A percentile compares a stretch with the other conserved stretches of the same genome.
Conservation (phyloP, 1,284 basidiomycete species). For the Mycosarcoma mackinlayi region DNA sequence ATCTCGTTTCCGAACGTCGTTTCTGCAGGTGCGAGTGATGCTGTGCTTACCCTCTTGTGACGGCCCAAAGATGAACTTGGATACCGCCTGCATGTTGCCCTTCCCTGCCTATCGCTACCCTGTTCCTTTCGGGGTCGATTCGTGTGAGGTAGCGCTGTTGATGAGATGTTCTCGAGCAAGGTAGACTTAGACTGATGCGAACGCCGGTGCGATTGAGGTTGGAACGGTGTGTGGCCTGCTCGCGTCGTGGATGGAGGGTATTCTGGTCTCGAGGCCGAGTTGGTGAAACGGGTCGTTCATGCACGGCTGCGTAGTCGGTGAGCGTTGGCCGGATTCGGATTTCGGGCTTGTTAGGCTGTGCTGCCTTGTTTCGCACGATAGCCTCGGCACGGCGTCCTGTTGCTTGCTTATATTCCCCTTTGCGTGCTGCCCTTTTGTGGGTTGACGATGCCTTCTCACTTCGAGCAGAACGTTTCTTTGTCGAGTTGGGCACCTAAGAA, state of each 20-base stretch:
- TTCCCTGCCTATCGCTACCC: not conserved
- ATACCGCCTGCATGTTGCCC: conserved; percentile 80
- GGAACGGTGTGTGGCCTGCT: too few relatives aligned
- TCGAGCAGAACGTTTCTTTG: too few relatives aligned
- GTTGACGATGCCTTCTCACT: too few relatives aligned
- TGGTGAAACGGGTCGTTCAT: conserved; percentile 16
- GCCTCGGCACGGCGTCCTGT: too few relatives aligned
- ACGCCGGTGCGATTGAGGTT: too few relatives aligned
- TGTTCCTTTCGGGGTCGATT: not conserved
- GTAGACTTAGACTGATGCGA: too few relatives aligned
- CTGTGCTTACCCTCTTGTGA: conserved; percentile 83
- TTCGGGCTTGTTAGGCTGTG: conserved; percentile 8
- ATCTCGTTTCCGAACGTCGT: too few relatives aligned
- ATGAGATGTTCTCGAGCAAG: not conserved
- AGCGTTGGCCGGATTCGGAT: conserved; percentile 29
- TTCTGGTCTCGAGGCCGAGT: conserved; percentile 22
- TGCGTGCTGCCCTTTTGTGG: not conserved
- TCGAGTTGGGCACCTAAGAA: too few relatives aligned
- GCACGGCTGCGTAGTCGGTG: conserved; percentile 17
- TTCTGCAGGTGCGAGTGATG: too few relatives aligned
- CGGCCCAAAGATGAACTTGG: conserved; percentile 91
- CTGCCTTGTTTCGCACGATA: conserved; percentile 18
- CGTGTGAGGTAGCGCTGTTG: not conserved
- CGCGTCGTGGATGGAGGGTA: conserved; percentile 14
- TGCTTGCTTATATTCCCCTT: too few relatives aligned